Evolutionary conservation across 495 filamentous ascomycete genomes (phyloP), one percentile per base, ranked within the genome.

Genomic region (Hypoxylon fuscum): DNA sequence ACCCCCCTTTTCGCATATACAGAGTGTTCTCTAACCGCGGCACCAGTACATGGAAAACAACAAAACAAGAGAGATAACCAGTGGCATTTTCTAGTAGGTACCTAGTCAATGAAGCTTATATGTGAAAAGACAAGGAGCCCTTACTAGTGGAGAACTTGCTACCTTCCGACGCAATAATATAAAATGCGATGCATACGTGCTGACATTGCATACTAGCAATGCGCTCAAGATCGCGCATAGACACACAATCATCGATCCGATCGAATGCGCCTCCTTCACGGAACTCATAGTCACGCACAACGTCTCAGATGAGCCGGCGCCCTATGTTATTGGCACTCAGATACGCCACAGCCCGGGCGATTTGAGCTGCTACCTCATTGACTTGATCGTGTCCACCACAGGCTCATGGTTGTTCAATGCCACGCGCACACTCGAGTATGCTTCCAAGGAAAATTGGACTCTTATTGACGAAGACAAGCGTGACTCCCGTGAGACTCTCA

Each of bases 241-340:
- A 9, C 53, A 58, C 34, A 66, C 62, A 2, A 55, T 63, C 31
- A 38, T 72, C 51, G 43, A 62, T 44, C 57, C 59, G 6, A 49
- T 70, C 29, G 66, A 55, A 8, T 80, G 77, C 38, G 69, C 75
- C 3, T 66, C 68, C 3, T 79, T 67, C 65, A 75, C 73, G 0
- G 74, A 79, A 59, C 58, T 80, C 34, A 72, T 80, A 46, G 43
- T 66, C 34, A 59, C 71, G n/a, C 62, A 68, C 32, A 55, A 71
- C 3, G 51, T 27, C 5, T 68, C 66, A 0, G 68, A 56, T n/a
- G 25, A 55, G 27, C 46, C 68, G 9, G 65, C 68, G 10, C 75
- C 76, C 2, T 75, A 74, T 34, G 75, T 80, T 1, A 76, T 79
- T 35, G 76, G 77, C n/a, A 74, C 74, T 2, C 75, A 79, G 55